Base-by-base conservation (phyloP, 179 eudicot genomes). In the Vitellaria paradoxa region DNA sequence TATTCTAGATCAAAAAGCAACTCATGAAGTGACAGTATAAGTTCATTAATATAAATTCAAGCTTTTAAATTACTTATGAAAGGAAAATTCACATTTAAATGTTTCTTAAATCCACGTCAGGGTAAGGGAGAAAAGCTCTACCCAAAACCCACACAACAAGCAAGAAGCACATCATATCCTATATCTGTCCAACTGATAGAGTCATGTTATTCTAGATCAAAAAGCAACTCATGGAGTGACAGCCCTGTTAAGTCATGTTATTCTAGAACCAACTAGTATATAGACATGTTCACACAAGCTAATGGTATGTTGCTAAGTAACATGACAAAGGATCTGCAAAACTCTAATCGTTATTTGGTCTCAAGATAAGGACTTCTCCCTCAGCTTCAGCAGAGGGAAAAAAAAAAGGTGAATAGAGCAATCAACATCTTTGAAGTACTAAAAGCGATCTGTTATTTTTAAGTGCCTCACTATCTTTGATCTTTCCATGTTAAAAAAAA, bases 21-120 rank as follows among this genome's bases (percentile, higher is more conserved):
- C 42, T 49, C 57, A 49, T 20, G 18, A 9, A 49, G 57, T 69
- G 72, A 69, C 70, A n/a, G n/a, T n/a, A n/a, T n/a, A n/a, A n/a
- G n/a, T n/a, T n/a, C n/a, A n/a, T n/a, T n/a, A n/a, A 42, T 18
- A 8, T 5, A 9, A 47, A 20, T 7, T 21, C 24, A 30, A 12
- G 13, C 10, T 20, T 47, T 49, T 21, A 14, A 2, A 68, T 68
- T 47, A 47, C 56, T 47, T n/a, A 3, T n/a, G 26, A 24, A 11
- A 59, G 9, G 6, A 59, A 2, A 59, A 3, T 45, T 18, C 57
- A 67, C 15, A 15, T 68, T 3, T n/a, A 23, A 52, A 21, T 9
- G 47, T 49, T 6, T 49, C 70, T 26, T 45, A 20, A 45, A 68
- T 68, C 55, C 30, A 21, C 37, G 23, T 30, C 5, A 17, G 7